phyloP scores from a whole-genome alignment of 2,329 filamentous ascomycete genomes.

The Stagonosporopsis chrysanthemi region DNA sequence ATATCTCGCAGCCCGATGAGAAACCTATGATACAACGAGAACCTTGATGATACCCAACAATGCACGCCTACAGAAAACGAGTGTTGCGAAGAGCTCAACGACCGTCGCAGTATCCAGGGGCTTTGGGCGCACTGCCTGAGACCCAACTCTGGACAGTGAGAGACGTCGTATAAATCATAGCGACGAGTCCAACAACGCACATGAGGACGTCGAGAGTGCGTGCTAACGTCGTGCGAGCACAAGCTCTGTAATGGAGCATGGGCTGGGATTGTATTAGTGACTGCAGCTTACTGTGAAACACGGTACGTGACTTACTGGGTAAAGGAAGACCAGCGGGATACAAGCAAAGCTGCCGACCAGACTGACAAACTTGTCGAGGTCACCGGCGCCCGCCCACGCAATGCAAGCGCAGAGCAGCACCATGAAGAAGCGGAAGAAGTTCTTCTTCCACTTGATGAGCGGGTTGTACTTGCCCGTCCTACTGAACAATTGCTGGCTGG shows the following conservation, averaged over 20 bases:
- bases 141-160: constrained; percentile 91
- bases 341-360: constrained; percentile 97
- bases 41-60: background rate
- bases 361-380: constrained; percentile 96
- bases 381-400: constrained; percentile 89
- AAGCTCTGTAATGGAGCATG: constrained; percentile 83
- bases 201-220: constrained; percentile 76
- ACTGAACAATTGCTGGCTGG: constrained; percentile 92
- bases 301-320: constrained; percentile 74
- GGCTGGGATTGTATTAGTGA: constrained; percentile 66
- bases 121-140: constrained; percentile 59
- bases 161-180: constrained; percentile 90
- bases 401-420: constrained; percentile 86
- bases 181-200: constrained; percentile 80
- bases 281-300: background rate
- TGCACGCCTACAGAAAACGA: background rate
- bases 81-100: constrained; percentile 18
- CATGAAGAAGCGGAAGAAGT: constrained; percentile 91
- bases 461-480: constrained; percentile 97
- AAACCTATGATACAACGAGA: constrained; percentile 7
- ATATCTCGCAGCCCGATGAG: constrained; percentile 1
- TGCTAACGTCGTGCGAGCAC: constrained; percentile 73
- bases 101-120: constrained; percentile 70
- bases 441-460: constrained; percentile 99
- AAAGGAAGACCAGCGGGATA: constrained; percentile 95